Conservation (phyloP, 78 protist genomes). For the Pelomyxa schiedti region DNA sequence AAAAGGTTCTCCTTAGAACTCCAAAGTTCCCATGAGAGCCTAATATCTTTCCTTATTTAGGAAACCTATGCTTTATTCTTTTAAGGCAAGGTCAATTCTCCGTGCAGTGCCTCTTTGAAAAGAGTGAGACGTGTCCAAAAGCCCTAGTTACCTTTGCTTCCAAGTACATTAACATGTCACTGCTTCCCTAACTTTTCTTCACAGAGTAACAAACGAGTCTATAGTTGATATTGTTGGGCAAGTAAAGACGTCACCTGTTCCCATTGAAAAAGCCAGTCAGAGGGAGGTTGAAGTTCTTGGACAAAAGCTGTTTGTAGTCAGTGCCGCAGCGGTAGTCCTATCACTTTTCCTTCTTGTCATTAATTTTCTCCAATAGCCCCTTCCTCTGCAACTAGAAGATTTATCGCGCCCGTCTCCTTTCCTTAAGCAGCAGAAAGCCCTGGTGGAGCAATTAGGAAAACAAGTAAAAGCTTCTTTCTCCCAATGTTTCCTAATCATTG, state of each 20-base stretch:
- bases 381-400: conserved; percentile 76
- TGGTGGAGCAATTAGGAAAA: neutral
- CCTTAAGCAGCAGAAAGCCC: conserved; percentile 10
- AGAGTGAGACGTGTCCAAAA: conserved; percentile 15
- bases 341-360: neutral
- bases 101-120: conserved; percentile 62
- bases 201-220: conserved; percentile 63
- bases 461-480: neutral
- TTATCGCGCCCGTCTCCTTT: conserved; percentile 29
- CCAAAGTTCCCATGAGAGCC: neutral
- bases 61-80: conserved; percentile 60
- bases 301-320: conserved; percentile 26
- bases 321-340: conserved; percentile 11
- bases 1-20: no score
- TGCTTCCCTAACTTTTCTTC: conserved; percentile 9
- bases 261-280: conserved; percentile 56
- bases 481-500: neutral
- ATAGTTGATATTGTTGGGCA: conserved; percentile 77
- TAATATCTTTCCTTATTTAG: neutral
- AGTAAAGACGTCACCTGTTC: conserved; percentile 20
- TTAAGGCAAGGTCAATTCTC: conserved; percentile 61
- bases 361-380: neutral
- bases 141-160: conserved; percentile 52
- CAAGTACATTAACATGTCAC: neutral
- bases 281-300: conserved; percentile 68